A percentile compares a stretch with the other conserved stretches of the same genome.
phyloP scores from a whole-genome alignment of 2,329 filamentous ascomycete species.

The Penicillium sp. region DNA sequence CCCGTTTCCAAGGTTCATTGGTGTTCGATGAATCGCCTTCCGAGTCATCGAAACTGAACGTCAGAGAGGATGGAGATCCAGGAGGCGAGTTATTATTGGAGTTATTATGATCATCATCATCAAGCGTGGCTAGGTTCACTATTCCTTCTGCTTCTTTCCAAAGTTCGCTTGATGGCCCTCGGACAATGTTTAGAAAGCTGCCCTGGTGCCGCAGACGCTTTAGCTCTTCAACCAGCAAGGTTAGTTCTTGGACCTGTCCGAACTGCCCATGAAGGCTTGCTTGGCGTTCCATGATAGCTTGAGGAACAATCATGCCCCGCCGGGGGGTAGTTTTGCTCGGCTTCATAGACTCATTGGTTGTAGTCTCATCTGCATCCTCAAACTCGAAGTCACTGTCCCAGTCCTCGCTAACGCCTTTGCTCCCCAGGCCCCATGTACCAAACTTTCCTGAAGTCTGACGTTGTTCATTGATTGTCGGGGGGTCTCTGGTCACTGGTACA shows the following conservation, averaged over 20 bases:
- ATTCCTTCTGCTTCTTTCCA: slow-evolving; percentile 61
- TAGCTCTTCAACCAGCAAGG: slow-evolving; percentile 55
- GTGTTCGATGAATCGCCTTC: too few relatives aligned
- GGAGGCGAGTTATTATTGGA: too few relatives aligned
- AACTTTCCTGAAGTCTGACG: slow-evolving; percentile 50
- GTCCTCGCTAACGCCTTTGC: slow-evolving; percentile 58
- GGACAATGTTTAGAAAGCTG: slow-evolving; percentile 45
- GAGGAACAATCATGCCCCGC: slow-evolving; percentile 45
- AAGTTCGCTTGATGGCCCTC: slow-evolving; percentile 46
- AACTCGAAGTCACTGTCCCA: slow-evolving; percentile 64
- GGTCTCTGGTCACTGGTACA: slow-evolving; percentile 51
- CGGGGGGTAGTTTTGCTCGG: slow-evolving; percentile 29
- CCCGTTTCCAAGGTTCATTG: too few relatives aligned
- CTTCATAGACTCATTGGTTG: too few relatives aligned
- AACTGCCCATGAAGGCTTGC: slow-evolving; percentile 59
- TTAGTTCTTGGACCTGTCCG: slow-evolving; percentile 55
- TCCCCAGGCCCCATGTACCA: slow-evolving; percentile 60
- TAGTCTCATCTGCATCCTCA: slow-evolving; percentile 44
- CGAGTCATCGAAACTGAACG: slow-evolving; percentile 51
- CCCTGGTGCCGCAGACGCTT: slow-evolving; percentile 53
- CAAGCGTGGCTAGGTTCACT: slow-evolving; percentile 57
- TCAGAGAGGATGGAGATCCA: slow-evolving; percentile 49
- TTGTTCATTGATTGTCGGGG: slow-evolving; percentile 42
- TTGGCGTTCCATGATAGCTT: slow-evolving; percentile 56
- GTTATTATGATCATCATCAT: slow-evolving; percentile 53